Conservation (phyloP, 768 basidiomycete species). For the Boletellus ananiceps region DNA sequence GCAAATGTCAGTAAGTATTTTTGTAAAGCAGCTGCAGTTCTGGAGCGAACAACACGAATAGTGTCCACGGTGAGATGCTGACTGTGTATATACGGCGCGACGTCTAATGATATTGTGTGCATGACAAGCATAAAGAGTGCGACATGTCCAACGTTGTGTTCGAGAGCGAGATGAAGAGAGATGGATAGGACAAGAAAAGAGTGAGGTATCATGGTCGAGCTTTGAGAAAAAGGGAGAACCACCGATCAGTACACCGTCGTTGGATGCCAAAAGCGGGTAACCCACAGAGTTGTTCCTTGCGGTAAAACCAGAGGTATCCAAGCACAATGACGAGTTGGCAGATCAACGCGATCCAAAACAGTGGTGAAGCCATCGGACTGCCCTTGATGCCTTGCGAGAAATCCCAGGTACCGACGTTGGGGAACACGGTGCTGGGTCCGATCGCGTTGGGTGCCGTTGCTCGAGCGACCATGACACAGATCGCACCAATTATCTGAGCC, state of each 20-base stretch:
- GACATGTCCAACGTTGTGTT: not conserved
- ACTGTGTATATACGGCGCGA: no score
- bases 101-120: no score
- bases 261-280: conserved; percentile 7
- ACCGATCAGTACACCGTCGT: no score
- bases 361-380: conserved; percentile 77
- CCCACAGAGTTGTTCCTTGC: conserved; percentile 87
- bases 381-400: conserved; percentile 65
- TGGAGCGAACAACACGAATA: no score
- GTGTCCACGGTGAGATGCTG: no score
- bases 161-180: not conserved
- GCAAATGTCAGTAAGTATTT: no score
- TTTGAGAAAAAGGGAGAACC: not conserved
- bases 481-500: conserved; percentile 83
- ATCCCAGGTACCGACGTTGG: conserved; percentile 89
- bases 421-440: conserved; percentile 88
- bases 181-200: not conserved
- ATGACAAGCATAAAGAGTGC: not conserved
- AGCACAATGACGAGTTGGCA: conserved; percentile 82
- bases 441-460: conserved; percentile 87
- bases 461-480: conserved; percentile 90
- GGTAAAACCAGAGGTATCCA: conserved; percentile 97
- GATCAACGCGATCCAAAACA: conserved; percentile 83
- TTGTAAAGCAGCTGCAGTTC: no score
- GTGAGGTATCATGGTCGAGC: conserved; percentile 24